Base-by-base conservation (phyloP, 1,284 basidiomycete species). In the Trametes polyzona region DNA sequence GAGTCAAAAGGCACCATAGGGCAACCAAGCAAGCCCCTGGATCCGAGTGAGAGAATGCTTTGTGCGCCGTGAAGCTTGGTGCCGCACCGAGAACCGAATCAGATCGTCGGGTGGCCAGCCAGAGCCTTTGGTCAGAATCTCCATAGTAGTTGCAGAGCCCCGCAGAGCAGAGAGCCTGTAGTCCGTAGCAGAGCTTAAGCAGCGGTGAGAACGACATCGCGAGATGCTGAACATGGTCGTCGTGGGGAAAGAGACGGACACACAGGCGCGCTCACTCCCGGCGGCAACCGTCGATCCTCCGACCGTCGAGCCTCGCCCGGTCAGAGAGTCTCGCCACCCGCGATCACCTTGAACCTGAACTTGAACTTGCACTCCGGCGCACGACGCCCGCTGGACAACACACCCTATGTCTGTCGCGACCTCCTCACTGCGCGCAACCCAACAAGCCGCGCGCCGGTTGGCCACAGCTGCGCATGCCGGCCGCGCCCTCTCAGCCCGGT, bases 361-460 rank as follows among this genome's bases (percentile, higher is more conserved):
- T 8, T 14, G 30, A 7, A 19, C 50, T 41, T 24, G 57, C 29
- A 6, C 19, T 21, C 21, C 40, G 23, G 27, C 40, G 12, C 16
- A 41, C 23, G 12, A 24, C 40, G 12, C 11, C 12, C 33, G 23
- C 23, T 12, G 12, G 40, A 24, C 40, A 41, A 41, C 40, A 24
- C 29, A 29, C 41, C 14, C 42, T 41, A 64, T 64, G 59, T 61
- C 62, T n/a, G 55, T 61, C 49, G 41, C 47, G 4, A 40, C 51
- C 33, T 30, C 50, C 36, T 52, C 59, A 16, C 37, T 57, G 19
- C 57, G 57, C 21, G 52, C 44, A 16, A 35, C 59, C 23, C 55
- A 47, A 32, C 47, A 55, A 37, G 29, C 50, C 7, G 26, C 55
- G 47, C 55, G 43, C 33, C 47, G 35, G 29, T 24, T 55, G 32